Conservation (phyloP, 1,284 basidiomycete genomes). For the Cryptococcus sp. region DNA sequence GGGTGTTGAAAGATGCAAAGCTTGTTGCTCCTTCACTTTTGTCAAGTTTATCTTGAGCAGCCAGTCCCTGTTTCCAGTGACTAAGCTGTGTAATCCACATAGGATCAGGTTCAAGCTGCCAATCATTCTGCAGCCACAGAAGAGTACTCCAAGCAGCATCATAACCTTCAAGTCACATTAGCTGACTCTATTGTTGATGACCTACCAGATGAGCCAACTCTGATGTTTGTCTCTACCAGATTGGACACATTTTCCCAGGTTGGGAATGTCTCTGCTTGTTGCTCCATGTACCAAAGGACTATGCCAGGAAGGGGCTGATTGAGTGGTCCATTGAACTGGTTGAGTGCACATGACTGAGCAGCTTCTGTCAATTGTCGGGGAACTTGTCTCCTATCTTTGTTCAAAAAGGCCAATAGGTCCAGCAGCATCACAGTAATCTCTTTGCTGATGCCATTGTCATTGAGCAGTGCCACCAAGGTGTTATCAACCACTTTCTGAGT, state of each 20-base stretch:
- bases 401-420: conserved; percentile 36
- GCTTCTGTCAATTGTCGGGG: conserved; percentile 22
- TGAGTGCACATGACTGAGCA: conserved; percentile 32
- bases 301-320: conserved; percentile 35
- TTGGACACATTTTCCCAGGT: conserved; percentile 30
- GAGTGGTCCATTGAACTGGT: conserved; percentile 31
- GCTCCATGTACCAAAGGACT: conserved; percentile 43
- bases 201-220: neutral
- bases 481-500: conserved; percentile 29
- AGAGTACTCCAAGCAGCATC: conserved; percentile 43
- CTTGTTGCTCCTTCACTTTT: conserved; percentile 17
- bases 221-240: conserved; percentile 38
- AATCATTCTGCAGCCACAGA: conserved; percentile 37
- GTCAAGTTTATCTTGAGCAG: conserved; percentile 33
- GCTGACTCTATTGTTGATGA: neutral
- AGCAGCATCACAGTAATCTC: conserved; percentile 32
- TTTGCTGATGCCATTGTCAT: conserved; percentile 18
- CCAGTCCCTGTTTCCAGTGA: conserved; percentile 38
- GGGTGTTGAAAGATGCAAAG: conserved; percentile 39
- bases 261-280: conserved; percentile 25
- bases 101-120: conserved; percentile 31
- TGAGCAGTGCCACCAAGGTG: conserved; percentile 24
- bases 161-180: conserved; percentile 18
- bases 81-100: conserved; percentile 44
- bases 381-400: conserved; percentile 30